phyloP scores from a whole-genome alignment of 1,139 yeast species.

The Diutina pseudorugosa region DNA sequence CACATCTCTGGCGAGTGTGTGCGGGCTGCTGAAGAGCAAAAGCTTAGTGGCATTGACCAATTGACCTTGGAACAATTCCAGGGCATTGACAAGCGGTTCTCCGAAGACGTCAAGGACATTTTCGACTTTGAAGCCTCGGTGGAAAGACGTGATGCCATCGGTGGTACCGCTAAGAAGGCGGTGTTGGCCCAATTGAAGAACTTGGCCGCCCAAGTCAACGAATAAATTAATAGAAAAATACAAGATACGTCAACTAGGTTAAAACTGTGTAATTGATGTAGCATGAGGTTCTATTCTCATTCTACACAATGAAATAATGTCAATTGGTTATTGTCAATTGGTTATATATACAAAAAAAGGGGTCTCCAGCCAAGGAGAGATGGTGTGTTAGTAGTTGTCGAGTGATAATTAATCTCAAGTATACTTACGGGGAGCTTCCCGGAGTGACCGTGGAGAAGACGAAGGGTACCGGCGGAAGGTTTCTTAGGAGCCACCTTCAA shows the following conservation, averaged over 20 bases:
- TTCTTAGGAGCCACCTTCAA: neutral
- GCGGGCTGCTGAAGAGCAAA: constrained; percentile 69
- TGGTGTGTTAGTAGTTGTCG: neutral
- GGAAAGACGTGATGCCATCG: constrained; percentile 91
- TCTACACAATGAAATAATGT: no score
- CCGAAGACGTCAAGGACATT: constrained; percentile 65
- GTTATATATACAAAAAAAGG: neutral
- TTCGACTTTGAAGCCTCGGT: constrained; percentile 90
- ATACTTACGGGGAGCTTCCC: neutral
- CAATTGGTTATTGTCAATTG: no score
- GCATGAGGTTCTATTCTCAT: no score
- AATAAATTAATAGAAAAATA: neutral
- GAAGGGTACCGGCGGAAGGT: neutral
- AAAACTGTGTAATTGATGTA: no score
- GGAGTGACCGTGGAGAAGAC: neutral
- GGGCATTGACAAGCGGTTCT: constrained; percentile 69
- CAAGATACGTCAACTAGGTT: neutral
- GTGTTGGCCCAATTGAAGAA: constrained; percentile 55
- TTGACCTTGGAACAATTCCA: constrained; percentile 67
- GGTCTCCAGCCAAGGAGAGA: neutral
- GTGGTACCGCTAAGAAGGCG: constrained; percentile 95
- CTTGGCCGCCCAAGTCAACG: constrained; percentile 8
- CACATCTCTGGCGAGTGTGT: constrained; percentile 98
- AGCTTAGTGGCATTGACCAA: constrained; percentile 71
- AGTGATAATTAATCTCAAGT: neutral